Evolutionary conservation across 192 early-diverging fungal genomes (phyloP).

Genomic region (Coemansia erecta): DNA sequence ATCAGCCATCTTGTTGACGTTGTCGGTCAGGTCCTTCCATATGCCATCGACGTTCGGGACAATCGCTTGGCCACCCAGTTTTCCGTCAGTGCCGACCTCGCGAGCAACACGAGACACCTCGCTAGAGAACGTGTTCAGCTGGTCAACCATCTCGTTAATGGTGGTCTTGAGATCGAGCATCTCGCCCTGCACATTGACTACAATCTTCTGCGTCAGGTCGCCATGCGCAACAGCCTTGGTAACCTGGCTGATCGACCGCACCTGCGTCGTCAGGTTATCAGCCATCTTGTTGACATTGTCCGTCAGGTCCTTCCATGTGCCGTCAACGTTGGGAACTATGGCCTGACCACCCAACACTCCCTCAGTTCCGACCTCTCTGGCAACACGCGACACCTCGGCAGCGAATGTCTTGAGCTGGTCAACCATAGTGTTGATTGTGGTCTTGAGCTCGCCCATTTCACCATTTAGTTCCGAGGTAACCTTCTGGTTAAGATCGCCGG

Average conservation of each 20-base stretch:
- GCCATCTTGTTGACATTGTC: conserved; percentile 78
- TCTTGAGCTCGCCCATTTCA: conserved; percentile 60
- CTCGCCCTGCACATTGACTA: conserved; percentile 59
- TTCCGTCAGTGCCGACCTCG: conserved; percentile 69
- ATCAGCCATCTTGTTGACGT: conserved; percentile 68
- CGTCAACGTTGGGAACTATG: conserved; percentile 58
- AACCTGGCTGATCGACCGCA: conserved; percentile 65
- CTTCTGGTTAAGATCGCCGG: conserved; percentile 59
- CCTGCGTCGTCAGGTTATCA: conserved; percentile 63
- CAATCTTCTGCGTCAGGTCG: conserved; percentile 61
- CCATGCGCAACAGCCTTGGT: conserved; percentile 70
- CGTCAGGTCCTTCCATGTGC: conserved; percentile 72
- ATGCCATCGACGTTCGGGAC: conserved; percentile 62
- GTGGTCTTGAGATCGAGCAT: conserved; percentile 65
- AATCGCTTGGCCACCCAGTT: conserved; percentile 61
- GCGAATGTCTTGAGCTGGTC: conserved; percentile 67
- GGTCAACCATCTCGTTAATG: conserved; percentile 66
- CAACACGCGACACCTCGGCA: conserved; percentile 66
- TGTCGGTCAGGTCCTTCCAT: conserved; percentile 67
- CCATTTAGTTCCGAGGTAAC: conserved; percentile 59
- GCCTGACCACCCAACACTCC: conserved; percentile 72
- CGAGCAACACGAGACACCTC: conserved; percentile 60
- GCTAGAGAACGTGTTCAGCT: conserved; percentile 45
- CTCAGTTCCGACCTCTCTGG: conserved; percentile 68
- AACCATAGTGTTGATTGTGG: conserved; percentile 66